Conservation (phyloP, 495 filamentous ascomycete species). For the Penicillium antarcticum region DNA sequence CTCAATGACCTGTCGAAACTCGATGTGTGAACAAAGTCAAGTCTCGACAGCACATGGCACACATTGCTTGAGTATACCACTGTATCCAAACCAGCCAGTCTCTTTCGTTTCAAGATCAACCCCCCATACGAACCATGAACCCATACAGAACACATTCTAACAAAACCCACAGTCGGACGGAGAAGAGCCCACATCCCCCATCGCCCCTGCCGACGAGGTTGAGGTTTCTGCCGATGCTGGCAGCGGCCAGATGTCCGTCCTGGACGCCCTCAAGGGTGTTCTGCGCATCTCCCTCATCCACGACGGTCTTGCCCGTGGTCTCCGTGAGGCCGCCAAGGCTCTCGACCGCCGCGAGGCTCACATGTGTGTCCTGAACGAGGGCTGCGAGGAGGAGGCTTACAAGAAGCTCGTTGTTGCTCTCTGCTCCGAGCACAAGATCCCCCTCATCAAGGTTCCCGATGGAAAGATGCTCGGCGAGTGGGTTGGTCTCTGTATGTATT, state of each 20-base stretch:
- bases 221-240: conserved; percentile 83
- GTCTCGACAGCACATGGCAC: too few species aligned
- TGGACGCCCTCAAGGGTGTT: conserved; percentile 95
- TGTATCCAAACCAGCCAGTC: not conserved
- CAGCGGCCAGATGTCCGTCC: conserved; percentile 91
- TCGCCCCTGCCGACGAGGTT: conserved; percentile 79
- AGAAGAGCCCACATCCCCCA: conserved; percentile 79
- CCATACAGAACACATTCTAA: conserved; percentile 7
- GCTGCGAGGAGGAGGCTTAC: conserved; percentile 99
- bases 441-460: conserved; percentile 98
- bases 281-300: conserved; percentile 98
- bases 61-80: too few species aligned
- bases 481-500: conserved; percentile 93
- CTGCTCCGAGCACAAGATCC: conserved; percentile 98
- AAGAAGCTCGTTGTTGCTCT: conserved; percentile 99
- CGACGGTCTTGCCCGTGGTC: conserved; percentile 96
- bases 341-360: conserved; percentile 97
- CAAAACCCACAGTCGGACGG: conserved; percentile 61
- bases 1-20: too few species aligned
- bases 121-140: not conserved
- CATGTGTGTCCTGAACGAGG: conserved; percentile 99
- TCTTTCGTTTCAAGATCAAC: not conserved
- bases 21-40: too few species aligned
- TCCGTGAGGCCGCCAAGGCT: conserved; percentile 96
- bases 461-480: conserved; percentile 99